Percentiles rank a stretch among this genome's conserved stretches.
phyloP scores from a whole-genome alignment of 352 stramenopile genomes.

The Phytophthora fragariae region DNA sequence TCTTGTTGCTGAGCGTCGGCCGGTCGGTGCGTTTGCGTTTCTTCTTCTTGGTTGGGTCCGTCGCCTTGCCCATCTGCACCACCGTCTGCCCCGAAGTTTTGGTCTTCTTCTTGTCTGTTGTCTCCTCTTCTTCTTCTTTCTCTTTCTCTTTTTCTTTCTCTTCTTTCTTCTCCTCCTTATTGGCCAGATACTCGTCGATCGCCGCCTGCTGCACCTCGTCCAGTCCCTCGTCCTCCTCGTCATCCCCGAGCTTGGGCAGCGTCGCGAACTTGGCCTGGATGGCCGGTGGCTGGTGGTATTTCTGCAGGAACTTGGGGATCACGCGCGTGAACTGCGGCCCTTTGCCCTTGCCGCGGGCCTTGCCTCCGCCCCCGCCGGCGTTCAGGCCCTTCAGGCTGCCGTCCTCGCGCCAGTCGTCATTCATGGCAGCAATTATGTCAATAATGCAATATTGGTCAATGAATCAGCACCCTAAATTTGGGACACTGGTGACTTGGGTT shows the following conservation, averaged over 20 bases:
- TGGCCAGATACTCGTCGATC: conserved; percentile 75
- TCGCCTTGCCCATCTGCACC: conserved; percentile 45
- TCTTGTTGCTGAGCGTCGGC: conserved; percentile 73
- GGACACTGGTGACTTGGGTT: not conserved
- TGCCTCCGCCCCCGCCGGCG: conserved; percentile 27
- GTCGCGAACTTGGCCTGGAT: conserved; percentile 79
- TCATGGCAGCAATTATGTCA: conserved; percentile 45
- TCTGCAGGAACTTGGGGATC: conserved; percentile 87
- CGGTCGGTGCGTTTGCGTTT: conserved; percentile 59
- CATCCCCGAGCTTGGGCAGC: conserved; percentile 44
- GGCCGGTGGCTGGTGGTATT: conserved; percentile 68
- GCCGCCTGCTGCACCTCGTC: conserved; percentile 86
- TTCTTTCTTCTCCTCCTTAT: conserved; percentile 54
- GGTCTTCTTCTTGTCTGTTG: conserved; percentile 36
- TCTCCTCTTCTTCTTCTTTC: conserved; percentile 13
- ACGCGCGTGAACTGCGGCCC: conserved; percentile 82
- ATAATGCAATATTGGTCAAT: not conserved
- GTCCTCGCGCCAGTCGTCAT: conserved; percentile 82
- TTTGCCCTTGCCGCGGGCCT: conserved; percentile 45
- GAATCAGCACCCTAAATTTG: not conserved
- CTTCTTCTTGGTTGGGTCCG: conserved; percentile 49
- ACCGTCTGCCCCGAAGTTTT: conserved; percentile 51
- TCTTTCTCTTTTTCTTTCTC: conserved; percentile 35
- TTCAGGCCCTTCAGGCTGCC: conserved; percentile 74
- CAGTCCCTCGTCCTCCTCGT: conserved; percentile 70